Conservation (phyloP, 129 eudicot species). For the Tanacetum coccineum region DNA sequence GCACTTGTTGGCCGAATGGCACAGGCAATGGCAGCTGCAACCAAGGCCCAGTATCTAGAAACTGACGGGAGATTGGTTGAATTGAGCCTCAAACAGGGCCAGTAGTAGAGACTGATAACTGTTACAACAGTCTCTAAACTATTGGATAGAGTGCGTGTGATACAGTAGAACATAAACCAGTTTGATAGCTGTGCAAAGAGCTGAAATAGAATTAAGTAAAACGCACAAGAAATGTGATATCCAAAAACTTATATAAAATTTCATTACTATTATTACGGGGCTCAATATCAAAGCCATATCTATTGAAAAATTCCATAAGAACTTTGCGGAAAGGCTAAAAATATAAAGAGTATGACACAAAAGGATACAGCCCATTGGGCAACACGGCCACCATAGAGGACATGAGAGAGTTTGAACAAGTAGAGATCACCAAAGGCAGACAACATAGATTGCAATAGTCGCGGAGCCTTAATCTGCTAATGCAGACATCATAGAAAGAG, state of each 20-base stretch:
- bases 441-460: constrained; percentile 70
- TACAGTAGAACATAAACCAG: constrained; percentile 97
- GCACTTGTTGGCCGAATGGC: constrained; percentile 91
- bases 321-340: background rate
- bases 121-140: constrained; percentile 89
- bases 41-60: constrained; percentile 71
- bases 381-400: constrained; percentile 54
- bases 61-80: constrained; percentile 23
- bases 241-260: background rate
- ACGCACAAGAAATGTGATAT: constrained; percentile 6
- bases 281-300: background rate
- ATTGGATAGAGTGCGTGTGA: constrained; percentile 79
- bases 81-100: constrained; percentile 75
- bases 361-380: constrained; percentile 94
- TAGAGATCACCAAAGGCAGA: constrained; percentile 91
- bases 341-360: constrained; percentile 7
- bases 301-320: no score
- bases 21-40: constrained; percentile 81
- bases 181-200: constrained; percentile 84
- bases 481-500: background rate
- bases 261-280: no score
- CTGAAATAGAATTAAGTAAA: constrained; percentile 54
- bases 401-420: constrained; percentile 67
- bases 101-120: constrained; percentile 69
- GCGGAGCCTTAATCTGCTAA: constrained; percentile 76